A percentile compares a stretch with the other conserved stretches of the same genome.
Evolutionary conservation across 495 filamentous ascomycete genomes (phyloP).

Genomic region (Aspergillus wentii): DNA sequence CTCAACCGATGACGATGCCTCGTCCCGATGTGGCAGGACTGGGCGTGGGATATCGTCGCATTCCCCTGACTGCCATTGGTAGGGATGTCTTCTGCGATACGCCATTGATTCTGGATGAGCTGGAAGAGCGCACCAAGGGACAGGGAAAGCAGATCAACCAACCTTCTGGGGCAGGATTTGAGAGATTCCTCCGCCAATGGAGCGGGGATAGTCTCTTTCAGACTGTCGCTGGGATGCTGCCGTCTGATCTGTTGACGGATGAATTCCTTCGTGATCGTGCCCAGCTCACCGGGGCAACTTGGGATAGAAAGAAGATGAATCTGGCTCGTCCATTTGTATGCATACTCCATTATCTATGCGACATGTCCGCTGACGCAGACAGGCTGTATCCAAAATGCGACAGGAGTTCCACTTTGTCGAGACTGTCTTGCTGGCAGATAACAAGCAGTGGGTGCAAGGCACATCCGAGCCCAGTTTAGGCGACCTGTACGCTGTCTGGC

Average conservation of each 20-base stretch:
- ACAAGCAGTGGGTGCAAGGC: conserved; percentile 51
- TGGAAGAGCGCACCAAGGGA: conserved; percentile 47
- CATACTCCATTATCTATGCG: conserved; percentile 8
- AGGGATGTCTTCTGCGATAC: conserved; percentile 54
- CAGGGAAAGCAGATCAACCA: conserved; percentile 16
- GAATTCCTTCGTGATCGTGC: too few relatives aligned
- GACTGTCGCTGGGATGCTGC: conserved; percentile 4
- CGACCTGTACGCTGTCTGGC: conserved; percentile 58
- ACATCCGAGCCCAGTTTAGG: conserved; percentile 40
- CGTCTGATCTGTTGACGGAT: too few relatives aligned
- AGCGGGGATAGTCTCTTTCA: not conserved
- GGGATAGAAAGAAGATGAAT: too few relatives aligned
- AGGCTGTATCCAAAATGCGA: conserved; percentile 30
- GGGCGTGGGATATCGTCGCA: conserved; percentile 58
- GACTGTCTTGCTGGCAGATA: conserved; percentile 47
- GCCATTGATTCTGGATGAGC: conserved; percentile 53
- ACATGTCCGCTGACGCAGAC: conserved; percentile 46
- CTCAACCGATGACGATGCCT: conserved; percentile 55
- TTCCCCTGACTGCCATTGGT: conserved; percentile 57
- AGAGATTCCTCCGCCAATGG: too few relatives aligned
- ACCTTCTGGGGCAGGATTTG: too few relatives aligned
- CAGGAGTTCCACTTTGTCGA: conserved; percentile 52
- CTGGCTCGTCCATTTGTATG: not conserved
- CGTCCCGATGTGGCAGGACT: conserved; percentile 53
- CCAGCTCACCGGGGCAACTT: too few relatives aligned